These are phyloP conservation scores for Trichophyton simii DNA, from an alignment of 2,329 filamentous ascomycete genomes.

Conservation along the genomic window DNA sequence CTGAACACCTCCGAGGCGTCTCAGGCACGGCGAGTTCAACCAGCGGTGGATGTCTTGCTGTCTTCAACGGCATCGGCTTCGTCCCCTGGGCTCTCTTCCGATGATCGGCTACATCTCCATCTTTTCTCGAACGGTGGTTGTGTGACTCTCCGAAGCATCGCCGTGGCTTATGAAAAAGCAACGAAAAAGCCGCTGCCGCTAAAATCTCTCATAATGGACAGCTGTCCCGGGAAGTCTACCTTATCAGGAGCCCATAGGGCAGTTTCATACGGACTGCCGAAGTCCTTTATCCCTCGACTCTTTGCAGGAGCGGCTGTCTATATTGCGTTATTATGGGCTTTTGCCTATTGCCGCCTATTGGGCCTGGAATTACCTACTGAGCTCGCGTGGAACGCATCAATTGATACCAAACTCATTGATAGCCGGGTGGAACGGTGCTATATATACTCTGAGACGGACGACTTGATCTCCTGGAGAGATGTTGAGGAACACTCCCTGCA, in stretches of 20 bases:
- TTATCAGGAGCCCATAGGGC: slow-evolving; percentile 20
- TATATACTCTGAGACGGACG: slow-evolving; percentile 30
- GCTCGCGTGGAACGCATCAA: slow-evolving; percentile 20
- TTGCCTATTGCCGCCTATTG: slow-evolving; percentile 14
- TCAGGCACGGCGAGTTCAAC: slow-evolving; percentile 21
- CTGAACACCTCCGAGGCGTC: slow-evolving; percentile 15
- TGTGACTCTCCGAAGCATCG: slow-evolving; percentile 28
- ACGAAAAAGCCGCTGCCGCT: slow-evolving; percentile 27
- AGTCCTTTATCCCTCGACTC: slow-evolving; percentile 20
- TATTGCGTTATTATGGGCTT: slow-evolving; percentile 15
- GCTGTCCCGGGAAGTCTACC: slow-evolving; percentile 30
- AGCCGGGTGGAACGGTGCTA: slow-evolving; percentile 22
- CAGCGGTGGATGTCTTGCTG: slow-evolving; percentile 25
- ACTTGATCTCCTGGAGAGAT: slow-evolving; percentile 25
- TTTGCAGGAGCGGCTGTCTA: slow-evolving; percentile 20
- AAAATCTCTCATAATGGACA: slow-evolving; percentile 35
- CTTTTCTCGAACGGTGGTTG: slow-evolving; percentile 41
- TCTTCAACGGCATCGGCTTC: slow-evolving; percentile 12
- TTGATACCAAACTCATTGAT: slow-evolving; percentile 18
- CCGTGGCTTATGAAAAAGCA: slow-evolving; percentile 25
- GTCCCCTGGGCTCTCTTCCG: slow-evolving; percentile 11
- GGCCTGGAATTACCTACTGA: slow-evolving; percentile 18
- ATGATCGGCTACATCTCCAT: slow-evolving; percentile 28
- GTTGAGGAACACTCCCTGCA: slow-evolving; percentile 27
- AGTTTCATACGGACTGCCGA: slow-evolving; percentile 26